Conservation (phyloP, 805 yeast species). For the Komagataella kurtzmanii region DNA sequence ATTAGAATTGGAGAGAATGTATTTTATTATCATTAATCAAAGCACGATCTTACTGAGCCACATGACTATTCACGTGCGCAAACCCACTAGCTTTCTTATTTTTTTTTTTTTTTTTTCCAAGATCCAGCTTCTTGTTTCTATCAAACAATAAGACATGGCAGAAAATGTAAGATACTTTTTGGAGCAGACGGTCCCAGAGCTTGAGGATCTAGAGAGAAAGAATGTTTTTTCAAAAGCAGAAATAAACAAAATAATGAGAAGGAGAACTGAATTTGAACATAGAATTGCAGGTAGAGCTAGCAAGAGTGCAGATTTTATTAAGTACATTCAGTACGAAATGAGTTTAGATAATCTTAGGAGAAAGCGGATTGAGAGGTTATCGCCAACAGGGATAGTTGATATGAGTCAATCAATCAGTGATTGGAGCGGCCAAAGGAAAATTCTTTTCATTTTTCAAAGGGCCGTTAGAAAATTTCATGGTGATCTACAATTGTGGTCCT, state of each 20-base stretch:
- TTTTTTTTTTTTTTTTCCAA: not conserved
- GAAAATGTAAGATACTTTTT: conserved; percentile 36
- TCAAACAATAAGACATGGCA: conserved; percentile 14
- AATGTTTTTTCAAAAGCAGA: conserved; percentile 77
- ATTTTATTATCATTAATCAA: not conserved
- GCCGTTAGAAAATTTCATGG: conserved; percentile 72
- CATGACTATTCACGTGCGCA: not conserved
- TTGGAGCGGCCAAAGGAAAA: conserved; percentile 76
- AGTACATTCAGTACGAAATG: conserved; percentile 69
- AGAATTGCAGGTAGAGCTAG: conserved; percentile 76
- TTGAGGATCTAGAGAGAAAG: conserved; percentile 73
- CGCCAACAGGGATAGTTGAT: conserved; percentile 40
- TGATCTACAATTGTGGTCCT: conserved; percentile 66
- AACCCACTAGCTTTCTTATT: not conserved
- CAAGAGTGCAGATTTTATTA: conserved; percentile 59
- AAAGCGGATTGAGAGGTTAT: conserved; percentile 54
- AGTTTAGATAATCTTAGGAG: conserved; percentile 67
- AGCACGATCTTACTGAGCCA: not conserved
- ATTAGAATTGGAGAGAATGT: too few species aligned
- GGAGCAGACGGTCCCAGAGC: conserved; percentile 76
- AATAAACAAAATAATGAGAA: conserved; percentile 73
- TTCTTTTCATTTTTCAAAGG: conserved; percentile 72
- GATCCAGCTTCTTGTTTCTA: not conserved
- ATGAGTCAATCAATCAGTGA: conserved; percentile 60
- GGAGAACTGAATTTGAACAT: conserved; percentile 93